Percentiles rank a stretch among this genome's conserved stretches.
phyloP scores from a whole-genome alignment of 2,329 filamentous ascomycete species.

The Grosmannia clavigera region DNA sequence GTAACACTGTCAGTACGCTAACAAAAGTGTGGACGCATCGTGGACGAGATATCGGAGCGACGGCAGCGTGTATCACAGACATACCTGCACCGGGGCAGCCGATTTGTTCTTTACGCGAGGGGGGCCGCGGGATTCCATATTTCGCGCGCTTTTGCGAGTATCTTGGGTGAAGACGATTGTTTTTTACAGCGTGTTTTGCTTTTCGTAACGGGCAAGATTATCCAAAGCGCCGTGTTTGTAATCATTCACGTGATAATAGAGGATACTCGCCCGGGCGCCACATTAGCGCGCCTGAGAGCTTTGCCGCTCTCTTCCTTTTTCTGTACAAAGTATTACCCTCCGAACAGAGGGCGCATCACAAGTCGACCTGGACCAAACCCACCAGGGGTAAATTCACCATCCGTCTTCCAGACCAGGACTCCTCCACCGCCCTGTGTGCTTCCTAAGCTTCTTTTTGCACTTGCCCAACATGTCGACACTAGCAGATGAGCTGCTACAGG shows the following conservation, averaged over 20 bases:
- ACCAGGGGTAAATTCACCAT: neutral
- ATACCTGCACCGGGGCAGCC: conserved; percentile 50
- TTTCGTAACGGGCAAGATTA: neutral
- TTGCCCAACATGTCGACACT: conserved; percentile 64
- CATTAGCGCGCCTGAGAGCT: neutral
- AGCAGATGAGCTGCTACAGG: conserved; percentile 83
- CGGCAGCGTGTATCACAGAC: conserved; percentile 23
- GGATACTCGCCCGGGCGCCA: neutral
- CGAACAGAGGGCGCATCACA: neutral
- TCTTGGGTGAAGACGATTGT: neutral
- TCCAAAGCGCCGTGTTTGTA: neutral
- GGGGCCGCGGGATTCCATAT: conserved; percentile 85
- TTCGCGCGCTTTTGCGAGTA: neutral
- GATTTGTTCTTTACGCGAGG: conserved; percentile 99
- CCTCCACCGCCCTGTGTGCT: neutral
- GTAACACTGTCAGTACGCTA: neutral
- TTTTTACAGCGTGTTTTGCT: neutral
- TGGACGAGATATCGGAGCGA: neutral
- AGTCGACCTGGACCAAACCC: neutral
- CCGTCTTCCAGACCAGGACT: neutral
- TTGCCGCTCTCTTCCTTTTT: neutral
- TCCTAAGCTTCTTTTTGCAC: neutral
- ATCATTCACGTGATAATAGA: neutral
- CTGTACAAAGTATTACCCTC: neutral
- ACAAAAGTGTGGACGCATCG: neutral